phyloP scores from a whole-genome alignment of 768 basidiomycete genomes.

The Panus rudis region DNA sequence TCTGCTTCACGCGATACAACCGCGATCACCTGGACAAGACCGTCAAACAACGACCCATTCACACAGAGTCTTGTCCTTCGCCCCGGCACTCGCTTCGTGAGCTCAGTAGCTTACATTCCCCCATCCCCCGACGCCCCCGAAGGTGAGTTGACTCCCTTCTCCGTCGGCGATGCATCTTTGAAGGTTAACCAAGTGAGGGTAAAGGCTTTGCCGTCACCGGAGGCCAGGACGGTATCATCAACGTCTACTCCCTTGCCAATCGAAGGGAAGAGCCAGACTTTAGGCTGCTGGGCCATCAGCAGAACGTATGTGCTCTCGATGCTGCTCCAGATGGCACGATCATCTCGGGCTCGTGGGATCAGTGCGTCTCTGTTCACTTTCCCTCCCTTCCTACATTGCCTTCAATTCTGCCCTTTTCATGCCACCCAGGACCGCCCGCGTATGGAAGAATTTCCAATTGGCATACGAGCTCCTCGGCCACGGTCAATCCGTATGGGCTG shows the following conservation, averaged over 20 bases:
- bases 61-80: constrained; percentile 44
- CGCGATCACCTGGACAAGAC: constrained; percentile 77
- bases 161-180: constrained; percentile 4
- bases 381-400: constrained; percentile 1
- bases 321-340: constrained; percentile 64
- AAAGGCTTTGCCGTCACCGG: constrained; percentile 77
- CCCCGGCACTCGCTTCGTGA: constrained; percentile 71
- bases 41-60: constrained; percentile 43
- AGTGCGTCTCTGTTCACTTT: constrained; percentile 39
- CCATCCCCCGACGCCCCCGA: constrained; percentile 62
- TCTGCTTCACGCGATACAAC: constrained; percentile 91
- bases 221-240: constrained; percentile 84
- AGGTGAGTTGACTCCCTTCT: constrained; percentile 38
- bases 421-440: constrained; percentile 79
- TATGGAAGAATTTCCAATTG: constrained; percentile 78
- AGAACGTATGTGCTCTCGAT: constrained; percentile 85
- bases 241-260: constrained; percentile 63
- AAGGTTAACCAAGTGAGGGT: constrained; percentile 5
- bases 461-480: constrained; percentile 78
- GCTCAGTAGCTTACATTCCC: constrained; percentile 72
- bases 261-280: constrained; percentile 69
- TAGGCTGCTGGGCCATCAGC: constrained; percentile 80
- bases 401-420: too few species aligned
- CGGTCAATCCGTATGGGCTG: constrained; percentile 91
- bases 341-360: constrained; percentile 96